These are phyloP conservation scores for Eucalyptus tenuipes DNA, from an alignment of 345 rosid species.

Conservation along the genomic window DNA sequence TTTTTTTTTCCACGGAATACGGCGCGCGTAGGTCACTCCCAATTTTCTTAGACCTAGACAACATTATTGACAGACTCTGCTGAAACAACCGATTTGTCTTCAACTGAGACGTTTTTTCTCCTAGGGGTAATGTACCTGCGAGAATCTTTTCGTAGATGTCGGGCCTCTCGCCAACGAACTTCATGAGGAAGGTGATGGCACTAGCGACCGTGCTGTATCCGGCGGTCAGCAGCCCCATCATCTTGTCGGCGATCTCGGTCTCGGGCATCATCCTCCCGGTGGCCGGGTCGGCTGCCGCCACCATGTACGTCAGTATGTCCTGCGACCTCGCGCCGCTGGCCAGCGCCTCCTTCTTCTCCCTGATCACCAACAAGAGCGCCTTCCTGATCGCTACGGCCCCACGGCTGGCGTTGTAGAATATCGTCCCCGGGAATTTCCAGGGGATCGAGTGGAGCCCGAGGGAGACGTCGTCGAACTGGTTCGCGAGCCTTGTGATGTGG, in stretches of 20 bases:
- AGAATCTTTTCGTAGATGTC: constrained; percentile 16
- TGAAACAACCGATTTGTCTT: not conserved
- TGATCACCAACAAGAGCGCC: constrained; percentile 12
- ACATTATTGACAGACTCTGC: not conserved
- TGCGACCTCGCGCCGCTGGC: not conserved
- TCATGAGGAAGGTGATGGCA: constrained; percentile 38
- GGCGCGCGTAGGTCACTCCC: not conserved
- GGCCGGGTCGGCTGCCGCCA: constrained; percentile 9
- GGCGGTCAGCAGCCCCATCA: constrained; percentile 39
- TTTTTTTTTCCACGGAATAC: not conserved
- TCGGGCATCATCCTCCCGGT: constrained; percentile 25
- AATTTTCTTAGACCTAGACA: not conserved
- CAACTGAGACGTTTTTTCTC: not conserved
- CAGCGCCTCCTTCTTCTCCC: constrained; percentile 21
- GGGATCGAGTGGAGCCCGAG: constrained; percentile 31
- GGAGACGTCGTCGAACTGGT: constrained; percentile 17
- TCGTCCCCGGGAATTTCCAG: constrained; percentile 17
- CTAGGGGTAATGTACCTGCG: constrained; percentile 2
- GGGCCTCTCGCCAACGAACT: constrained; percentile 35
- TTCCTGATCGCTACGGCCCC: constrained; percentile 10
- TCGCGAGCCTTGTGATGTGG: constrained; percentile 13
- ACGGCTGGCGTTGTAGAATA: constrained; percentile 10
- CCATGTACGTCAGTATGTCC: constrained; percentile 21
- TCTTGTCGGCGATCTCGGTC: constrained; percentile 33
- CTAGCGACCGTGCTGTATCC: constrained; percentile 40